phyloP scores from a whole-genome alignment of 2,329 filamentous ascomycete genomes.

The Teratosphaeriaceae sp. region DNA sequence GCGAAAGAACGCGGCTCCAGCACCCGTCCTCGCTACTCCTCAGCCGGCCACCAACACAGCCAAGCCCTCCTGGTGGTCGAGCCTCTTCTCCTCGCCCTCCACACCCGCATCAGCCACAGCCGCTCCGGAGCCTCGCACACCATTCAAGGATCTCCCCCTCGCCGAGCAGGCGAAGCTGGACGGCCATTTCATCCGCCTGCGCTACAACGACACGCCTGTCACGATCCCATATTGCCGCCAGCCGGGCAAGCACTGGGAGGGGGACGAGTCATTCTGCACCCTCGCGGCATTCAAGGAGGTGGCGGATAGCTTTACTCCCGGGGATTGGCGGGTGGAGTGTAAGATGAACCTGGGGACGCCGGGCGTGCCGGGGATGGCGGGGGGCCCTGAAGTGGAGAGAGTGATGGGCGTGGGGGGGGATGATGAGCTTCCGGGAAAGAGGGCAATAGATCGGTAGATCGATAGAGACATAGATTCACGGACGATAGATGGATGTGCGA shows the following conservation, averaged over 20 bases:
- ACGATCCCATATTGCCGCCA: conserved; percentile 73
- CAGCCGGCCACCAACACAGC: conserved; percentile 18
- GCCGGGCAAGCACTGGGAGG: conserved; percentile 73
- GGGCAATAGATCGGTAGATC: conserved; percentile 9
- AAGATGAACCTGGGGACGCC: conserved; percentile 49
- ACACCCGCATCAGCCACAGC: conserved; percentile 5
- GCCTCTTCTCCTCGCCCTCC: conserved; percentile 17
- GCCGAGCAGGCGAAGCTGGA: conserved; percentile 56
- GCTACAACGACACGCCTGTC: conserved; percentile 84
- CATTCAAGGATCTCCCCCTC: conserved; percentile 48
- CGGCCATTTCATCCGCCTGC: conserved; percentile 78
- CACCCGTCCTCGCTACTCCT: too few species aligned
- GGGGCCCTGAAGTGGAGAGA: too few species aligned
- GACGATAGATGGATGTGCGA: too few species aligned
- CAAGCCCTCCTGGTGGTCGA: conserved; percentile 22
- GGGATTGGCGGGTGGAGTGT: conserved; percentile 66
- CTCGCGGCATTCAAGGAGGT: conserved; percentile 87
- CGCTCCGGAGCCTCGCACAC: conserved; percentile 47
- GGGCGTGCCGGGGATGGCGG: conserved; percentile 21
- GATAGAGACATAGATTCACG: too few species aligned
- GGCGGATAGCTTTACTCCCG: conserved; percentile 82
- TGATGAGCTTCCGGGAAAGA: too few species aligned
- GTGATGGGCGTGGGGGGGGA: too few species aligned
- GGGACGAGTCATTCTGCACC: conserved; percentile 86
- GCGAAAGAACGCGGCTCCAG: conserved; percentile 29